Conservation (phyloP, 108 stramenopile genomes). For the Pseudonitzschia delicatissima region DNA sequence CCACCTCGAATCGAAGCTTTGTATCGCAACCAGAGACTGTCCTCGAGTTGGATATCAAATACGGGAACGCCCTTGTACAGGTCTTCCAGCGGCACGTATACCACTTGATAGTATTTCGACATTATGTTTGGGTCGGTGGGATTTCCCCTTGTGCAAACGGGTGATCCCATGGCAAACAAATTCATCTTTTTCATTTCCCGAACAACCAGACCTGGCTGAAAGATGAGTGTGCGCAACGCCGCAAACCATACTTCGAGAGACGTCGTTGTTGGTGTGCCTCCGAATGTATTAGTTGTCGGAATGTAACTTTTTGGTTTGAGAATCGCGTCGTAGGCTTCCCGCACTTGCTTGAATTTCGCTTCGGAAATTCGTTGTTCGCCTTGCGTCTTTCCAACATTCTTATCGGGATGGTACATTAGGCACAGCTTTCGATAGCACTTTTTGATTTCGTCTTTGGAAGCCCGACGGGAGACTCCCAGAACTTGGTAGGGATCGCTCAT, state of each 20-base stretch:
- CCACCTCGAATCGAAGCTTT: constrained; percentile 11
- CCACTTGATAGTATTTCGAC: constrained; percentile 62
- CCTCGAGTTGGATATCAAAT: constrained; percentile 35
- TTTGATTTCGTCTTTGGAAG: constrained; percentile 55
- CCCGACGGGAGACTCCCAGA: constrained; percentile 40
- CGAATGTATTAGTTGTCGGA: no score
- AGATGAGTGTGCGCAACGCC: no score
- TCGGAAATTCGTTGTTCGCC: constrained; percentile 42
- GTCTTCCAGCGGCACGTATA: constrained; percentile 51
- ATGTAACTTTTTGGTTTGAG: no score
- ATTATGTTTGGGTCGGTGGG: constrained; percentile 19
- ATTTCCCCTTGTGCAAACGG: no score
- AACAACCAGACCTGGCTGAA: no score
- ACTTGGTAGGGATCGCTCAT: constrained; percentile 56
- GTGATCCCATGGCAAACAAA: no score
- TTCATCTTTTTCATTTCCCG: no score
- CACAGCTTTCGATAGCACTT: constrained; percentile 62
- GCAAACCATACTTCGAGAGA: no score
- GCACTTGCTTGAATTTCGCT: constrained; percentile 68
- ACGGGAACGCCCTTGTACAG: constrained; percentile 45
- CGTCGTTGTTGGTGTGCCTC: no score
- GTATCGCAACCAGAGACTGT: constrained; percentile 49
- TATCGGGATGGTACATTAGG: constrained; percentile 75
- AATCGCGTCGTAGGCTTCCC: constrained; percentile 66
- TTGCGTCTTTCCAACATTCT: constrained; percentile 36